Percentiles rank a stretch among this genome's conserved stretches.
These are phyloP conservation scores for Aspergillus carlsbadensis DNA, from an alignment of 495 filamentous ascomycete genomes.

Conservation along the genomic window DNA sequence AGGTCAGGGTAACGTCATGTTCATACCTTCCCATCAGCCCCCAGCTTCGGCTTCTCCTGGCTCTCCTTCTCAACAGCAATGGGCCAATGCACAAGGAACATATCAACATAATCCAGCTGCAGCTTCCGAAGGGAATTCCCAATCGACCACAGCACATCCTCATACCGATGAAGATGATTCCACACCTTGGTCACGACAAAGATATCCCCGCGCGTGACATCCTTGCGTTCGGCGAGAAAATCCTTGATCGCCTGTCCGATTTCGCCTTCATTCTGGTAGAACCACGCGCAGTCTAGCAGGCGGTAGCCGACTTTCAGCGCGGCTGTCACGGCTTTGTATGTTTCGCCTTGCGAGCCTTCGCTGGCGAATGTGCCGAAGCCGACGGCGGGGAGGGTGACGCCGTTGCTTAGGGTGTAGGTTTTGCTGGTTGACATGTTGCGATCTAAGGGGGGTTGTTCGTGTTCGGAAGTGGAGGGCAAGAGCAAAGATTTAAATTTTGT, in stretches of 20 bases:
- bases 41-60: constrained; percentile 59
- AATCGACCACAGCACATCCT: constrained; percentile 64
- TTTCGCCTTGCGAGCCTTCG: constrained; percentile 61
- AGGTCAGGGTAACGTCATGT: neutral
- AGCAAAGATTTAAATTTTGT: too few relatives aligned
- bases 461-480: too few relatives aligned
- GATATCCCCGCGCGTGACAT: constrained; percentile 69
- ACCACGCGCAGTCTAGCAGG: constrained; percentile 87
- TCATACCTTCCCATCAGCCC: constrained; percentile 72
- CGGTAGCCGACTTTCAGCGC: constrained; percentile 73
- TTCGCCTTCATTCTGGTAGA: constrained; percentile 81
- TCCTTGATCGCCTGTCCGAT: constrained; percentile 71
- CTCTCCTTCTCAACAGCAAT: constrained; percentile 64
- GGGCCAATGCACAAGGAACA: constrained; percentile 83
- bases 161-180: constrained; percentile 64
- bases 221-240: constrained; percentile 58
- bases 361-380: constrained; percentile 82
- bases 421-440: constrained; percentile 48
- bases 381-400: constrained; percentile 72
- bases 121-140: constrained; percentile 73
- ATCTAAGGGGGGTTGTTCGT: too few relatives aligned
- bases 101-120: constrained; percentile 76
- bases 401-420: constrained; percentile 74
- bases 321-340: constrained; percentile 60
- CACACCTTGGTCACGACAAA: constrained; percentile 81